Percentiles rank a stretch among this genome's conserved stretches.
Conservation (phyloP, 768 basidiomycete genomes). For the Naganishia kalamii region DNA sequence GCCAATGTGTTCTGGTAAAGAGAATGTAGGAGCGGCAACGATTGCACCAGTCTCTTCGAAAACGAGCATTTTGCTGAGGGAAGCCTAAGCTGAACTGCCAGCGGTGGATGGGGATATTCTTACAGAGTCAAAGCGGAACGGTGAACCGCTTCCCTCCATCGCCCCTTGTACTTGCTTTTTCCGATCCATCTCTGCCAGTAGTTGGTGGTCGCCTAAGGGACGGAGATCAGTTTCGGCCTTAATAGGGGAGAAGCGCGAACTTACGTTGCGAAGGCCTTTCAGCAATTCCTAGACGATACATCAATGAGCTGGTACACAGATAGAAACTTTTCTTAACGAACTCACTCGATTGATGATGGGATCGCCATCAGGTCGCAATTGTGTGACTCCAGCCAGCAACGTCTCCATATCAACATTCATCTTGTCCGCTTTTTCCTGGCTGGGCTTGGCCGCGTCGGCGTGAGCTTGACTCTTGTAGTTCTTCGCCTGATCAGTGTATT, state of each 20-base stretch:
- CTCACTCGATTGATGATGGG: conserved; percentile 63
- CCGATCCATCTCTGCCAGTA: conserved; percentile 89
- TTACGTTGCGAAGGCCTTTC: conserved; percentile 56
- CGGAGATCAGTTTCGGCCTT: conserved; percentile 28
- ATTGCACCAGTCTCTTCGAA: conserved; percentile 90
- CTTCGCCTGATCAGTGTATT: conserved; percentile 38
- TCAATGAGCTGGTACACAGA: background rate
- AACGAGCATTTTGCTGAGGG: conserved; percentile 67
- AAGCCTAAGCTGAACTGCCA: background rate
- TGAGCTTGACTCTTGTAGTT: conserved; percentile 21
- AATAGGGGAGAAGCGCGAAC: conserved; percentile 23
- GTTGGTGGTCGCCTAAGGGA: conserved; percentile 57
- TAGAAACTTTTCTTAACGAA: background rate
- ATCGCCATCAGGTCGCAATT: conserved; percentile 57
- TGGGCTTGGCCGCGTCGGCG: conserved; percentile 46
- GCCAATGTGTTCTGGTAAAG: conserved; percentile 83
- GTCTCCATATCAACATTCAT: conserved; percentile 53
- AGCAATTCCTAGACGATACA: conserved; percentile 53
- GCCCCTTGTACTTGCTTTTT: conserved; percentile 79
- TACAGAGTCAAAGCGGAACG: conserved; percentile 79
- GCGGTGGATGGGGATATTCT: background rate
- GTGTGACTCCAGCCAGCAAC: conserved; percentile 52
- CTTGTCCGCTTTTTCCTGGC: conserved; percentile 48
- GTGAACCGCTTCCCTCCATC: conserved; percentile 93
- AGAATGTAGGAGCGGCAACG: conserved; percentile 91